Evolutionary conservation across 495 filamentous ascomycete genomes (phyloP).

Genomic region (Hypoxylon fragiforme): DNA sequence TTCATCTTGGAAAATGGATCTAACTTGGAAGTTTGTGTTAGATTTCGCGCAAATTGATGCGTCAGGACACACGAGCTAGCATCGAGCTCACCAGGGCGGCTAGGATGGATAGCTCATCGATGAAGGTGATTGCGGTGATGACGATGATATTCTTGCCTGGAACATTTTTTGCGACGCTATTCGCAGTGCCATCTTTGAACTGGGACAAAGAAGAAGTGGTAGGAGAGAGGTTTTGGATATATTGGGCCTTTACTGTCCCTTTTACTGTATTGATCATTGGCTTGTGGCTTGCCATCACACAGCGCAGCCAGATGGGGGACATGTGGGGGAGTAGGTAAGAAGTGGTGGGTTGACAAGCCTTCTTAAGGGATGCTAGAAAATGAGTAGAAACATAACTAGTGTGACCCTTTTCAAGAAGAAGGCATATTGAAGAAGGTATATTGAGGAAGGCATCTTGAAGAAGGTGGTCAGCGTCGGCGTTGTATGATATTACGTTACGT

Average conservation of each 20-base stretch:
- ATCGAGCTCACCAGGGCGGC: slow-evolving; percentile 46
- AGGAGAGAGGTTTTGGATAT: slow-evolving; percentile 38
- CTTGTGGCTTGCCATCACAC: slow-evolving; percentile 22
- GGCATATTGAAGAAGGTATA: too few relatives aligned
- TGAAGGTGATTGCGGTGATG: slow-evolving; percentile 57
- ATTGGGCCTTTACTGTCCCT: slow-evolving; percentile 38
- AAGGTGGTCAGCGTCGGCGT: too few relatives aligned
- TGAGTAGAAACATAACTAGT: too few relatives aligned
- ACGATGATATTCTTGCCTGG: slow-evolving; percentile 60
- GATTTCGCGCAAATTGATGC: slow-evolving; percentile 5
- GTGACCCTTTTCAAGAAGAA: too few relatives aligned
- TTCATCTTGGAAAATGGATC: too few relatives aligned
- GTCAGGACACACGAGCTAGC: neutral
- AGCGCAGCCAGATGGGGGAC: slow-evolving; percentile 9
- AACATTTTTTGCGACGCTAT: slow-evolving; percentile 47
- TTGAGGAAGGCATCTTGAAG: too few relatives aligned
- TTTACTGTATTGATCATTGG: slow-evolving; percentile 23
- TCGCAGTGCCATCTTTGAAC: slow-evolving; percentile 38
- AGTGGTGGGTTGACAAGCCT: neutral
- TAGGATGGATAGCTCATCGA: slow-evolving; percentile 51
- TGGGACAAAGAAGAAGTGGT: slow-evolving; percentile 30
- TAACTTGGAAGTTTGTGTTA: neutral
- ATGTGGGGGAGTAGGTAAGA: too few relatives aligned
- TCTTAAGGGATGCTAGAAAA: too few relatives aligned
- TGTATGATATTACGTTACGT: too few relatives aligned